Conservation (phyloP, 2,329 filamentous ascomycete genomes). For the Alternaria burnsii region DNA sequence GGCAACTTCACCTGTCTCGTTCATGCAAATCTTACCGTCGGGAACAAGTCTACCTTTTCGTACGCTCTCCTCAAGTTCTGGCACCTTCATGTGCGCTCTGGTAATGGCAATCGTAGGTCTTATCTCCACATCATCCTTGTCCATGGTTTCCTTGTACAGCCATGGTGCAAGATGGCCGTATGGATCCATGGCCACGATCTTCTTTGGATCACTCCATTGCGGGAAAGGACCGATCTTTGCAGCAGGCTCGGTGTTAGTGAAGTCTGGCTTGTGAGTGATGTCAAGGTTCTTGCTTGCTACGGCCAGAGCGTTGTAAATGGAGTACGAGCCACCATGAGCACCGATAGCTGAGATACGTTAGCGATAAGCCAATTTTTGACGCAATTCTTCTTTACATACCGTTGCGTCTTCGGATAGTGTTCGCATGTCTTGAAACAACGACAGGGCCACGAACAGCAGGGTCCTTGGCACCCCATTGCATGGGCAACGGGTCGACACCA, state of each 20-base stretch:
- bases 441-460: slow-evolving; percentile 82
- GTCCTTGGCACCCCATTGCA: slow-evolving; percentile 87
- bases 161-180: slow-evolving; percentile 87
- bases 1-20: slow-evolving; percentile 82
- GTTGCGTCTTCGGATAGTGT: slow-evolving; percentile 82
- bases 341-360: slow-evolving; percentile 63
- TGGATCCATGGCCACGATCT: slow-evolving; percentile 98
- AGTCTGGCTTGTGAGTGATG: slow-evolving; percentile 79
- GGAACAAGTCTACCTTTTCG: slow-evolving; percentile 75
- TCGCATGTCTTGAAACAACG: slow-evolving; percentile 79
- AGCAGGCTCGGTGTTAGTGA: slow-evolving; percentile 91
- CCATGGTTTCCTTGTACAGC: slow-evolving; percentile 81
- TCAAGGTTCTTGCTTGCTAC: slow-evolving; percentile 90
- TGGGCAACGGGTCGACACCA: slow-evolving; percentile 87
- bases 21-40: slow-evolving; percentile 91
- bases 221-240: slow-evolving; percentile 86
- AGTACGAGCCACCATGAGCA: slow-evolving; percentile 89
- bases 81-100: slow-evolving; percentile 94
- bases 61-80: slow-evolving; percentile 91
- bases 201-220: slow-evolving; percentile 87
- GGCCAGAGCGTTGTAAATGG: slow-evolving; percentile 92
- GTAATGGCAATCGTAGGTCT: slow-evolving; percentile 92
- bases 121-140: slow-evolving; percentile 82
- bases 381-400: slow-evolving; percentile 58
- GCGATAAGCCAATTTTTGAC: neutral